Evolutionary conservation across 306 rosid genomes (phyloP).

Genomic region (Inga oerstediana): DNA sequence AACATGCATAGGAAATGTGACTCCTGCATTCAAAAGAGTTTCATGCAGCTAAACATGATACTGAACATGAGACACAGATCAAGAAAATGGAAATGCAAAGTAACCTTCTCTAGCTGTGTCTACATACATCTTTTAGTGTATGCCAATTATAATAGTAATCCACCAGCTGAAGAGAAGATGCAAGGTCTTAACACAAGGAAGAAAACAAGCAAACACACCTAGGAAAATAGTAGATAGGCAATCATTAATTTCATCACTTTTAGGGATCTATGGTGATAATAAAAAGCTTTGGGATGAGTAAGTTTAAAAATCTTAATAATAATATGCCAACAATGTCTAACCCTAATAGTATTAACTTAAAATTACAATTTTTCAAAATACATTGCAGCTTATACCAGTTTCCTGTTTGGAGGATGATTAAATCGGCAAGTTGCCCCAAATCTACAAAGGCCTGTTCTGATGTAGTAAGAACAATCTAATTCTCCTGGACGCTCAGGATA

Average conservation of each 20-base stretch:
- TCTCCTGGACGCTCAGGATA: slow-evolving; percentile 96
- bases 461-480: slow-evolving; percentile 94
- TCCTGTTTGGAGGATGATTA: slow-evolving; percentile 96
- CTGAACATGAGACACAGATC: slow-evolving; percentile 7
- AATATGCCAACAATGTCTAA: slow-evolving; percentile 17
- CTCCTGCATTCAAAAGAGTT: not conserved
- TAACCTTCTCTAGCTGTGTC: not conserved
- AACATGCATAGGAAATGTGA: slow-evolving; percentile 9
- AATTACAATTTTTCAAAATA: slow-evolving; percentile 25
- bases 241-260: slow-evolving; percentile 21
- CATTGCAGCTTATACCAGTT: slow-evolving; percentile 67
- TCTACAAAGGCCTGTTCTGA: slow-evolving; percentile 95
- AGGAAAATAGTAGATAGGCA: slow-evolving; percentile 6
- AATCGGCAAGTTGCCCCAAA: slow-evolving; percentile 95
- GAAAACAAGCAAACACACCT: not conserved
- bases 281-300: not conserved
- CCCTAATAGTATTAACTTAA: not conserved
- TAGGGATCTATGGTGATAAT: not conserved
- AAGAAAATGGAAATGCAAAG: slow-evolving; percentile 12
- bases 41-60: slow-evolving; percentile 5
- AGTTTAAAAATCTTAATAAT: slow-evolving; percentile 3
- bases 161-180: slow-evolving; percentile 11
- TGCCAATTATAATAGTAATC: not conserved
- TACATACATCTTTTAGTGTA: not conserved
- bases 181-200: slow-evolving; percentile 5